Evolutionary conservation across 148 eudicot genomes (phyloP), one percentile per base, ranked within the genome.

Genomic region (Fagopyrum homotropicum): DNA sequence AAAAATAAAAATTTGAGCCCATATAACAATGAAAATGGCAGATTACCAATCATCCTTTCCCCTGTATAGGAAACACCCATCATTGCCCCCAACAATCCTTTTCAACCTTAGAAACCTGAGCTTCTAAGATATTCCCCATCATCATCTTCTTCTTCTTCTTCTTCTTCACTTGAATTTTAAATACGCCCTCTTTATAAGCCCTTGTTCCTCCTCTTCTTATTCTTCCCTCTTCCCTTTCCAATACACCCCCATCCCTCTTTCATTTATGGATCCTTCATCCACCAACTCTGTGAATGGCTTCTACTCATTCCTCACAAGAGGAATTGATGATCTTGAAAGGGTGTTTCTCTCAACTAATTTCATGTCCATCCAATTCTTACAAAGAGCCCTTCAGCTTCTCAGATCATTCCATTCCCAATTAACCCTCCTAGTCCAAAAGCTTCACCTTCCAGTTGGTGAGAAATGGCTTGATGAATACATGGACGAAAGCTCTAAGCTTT

Each of bases 71-170:
- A 89, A 93, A 91, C 98, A 89, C 83, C 81, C 92, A 93, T 93
- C 94, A 93, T 93, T 93, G 84, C 95, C 75, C 82, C 98, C 98
- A 91, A 93, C 98, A 83, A 89, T 89, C 90, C 85, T 73, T 86
- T 90, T 88, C 86, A 82, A 73, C 87, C 92, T 84, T 85, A 77
- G 89, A 91, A 90, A 83, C 96, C 88, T 84, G 88, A 85, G 86
- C 92, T 87, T 86, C 93, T 79, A 89, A 87, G 86, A 85, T 78
- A 88, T 81, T 80, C 83, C 72, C 70, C 69, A 59, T 55, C 76
- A 50, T 60, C 59, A 63, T 47, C 48, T 55, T 75, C 26, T 57
- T 50, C 45, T 75, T 17, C 30, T 45, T 69, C 64, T 66, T 48
- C 72, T 73, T 46, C 73, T 74, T 55, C 30, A 47, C 17, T 29